Conservation (phyloP, 768 basidiomycete genomes). For the Boletus tomentosulus region DNA sequence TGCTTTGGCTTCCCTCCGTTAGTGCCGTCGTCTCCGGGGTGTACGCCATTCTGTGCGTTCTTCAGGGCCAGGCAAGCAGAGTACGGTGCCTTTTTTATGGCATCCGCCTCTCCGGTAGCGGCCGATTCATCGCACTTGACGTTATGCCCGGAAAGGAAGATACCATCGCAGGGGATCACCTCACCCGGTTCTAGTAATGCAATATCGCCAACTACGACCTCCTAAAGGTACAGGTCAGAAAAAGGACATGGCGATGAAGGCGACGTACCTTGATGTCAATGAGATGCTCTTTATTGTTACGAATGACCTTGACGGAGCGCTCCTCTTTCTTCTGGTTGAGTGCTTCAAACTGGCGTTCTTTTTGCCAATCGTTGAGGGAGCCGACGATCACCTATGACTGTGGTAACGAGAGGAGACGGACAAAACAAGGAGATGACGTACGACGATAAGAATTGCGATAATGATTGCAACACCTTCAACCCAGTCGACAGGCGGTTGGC, state of each 20-base stretch:
- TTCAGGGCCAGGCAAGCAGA: slow-evolving; percentile 62
- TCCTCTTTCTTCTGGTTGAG: slow-evolving; percentile 97
- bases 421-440: slow-evolving; percentile 31
- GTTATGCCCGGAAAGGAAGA: slow-evolving; percentile 90
- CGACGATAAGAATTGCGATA: slow-evolving; percentile 71
- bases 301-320: slow-evolving; percentile 80
- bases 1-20: slow-evolving; percentile 21
- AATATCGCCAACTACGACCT: slow-evolving; percentile 92
- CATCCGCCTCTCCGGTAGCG: slow-evolving; percentile 95
- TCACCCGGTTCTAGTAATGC: slow-evolving; percentile 93
- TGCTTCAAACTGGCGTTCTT: slow-evolving; percentile 90
- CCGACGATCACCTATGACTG: slow-evolving; percentile 75
- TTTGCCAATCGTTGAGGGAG: slow-evolving; percentile 96
- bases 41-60: slow-evolving; percentile 26
- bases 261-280: slow-evolving; percentile 74
- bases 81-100: slow-evolving; percentile 84
- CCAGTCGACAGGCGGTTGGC: slow-evolving; percentile 87
- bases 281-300: slow-evolving; percentile 62
- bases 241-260: not conserved
- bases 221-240: slow-evolving; percentile 40
- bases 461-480: slow-evolving; percentile 90
- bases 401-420: not conserved
- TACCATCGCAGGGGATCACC: slow-evolving; percentile 91
- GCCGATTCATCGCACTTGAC: slow-evolving; percentile 95
- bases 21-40: slow-evolving; percentile 19